These are phyloP conservation scores for Amphirosellinia nigrospora DNA, from an alignment of 495 filamentous ascomycete genomes.

Conservation along the genomic window DNA sequence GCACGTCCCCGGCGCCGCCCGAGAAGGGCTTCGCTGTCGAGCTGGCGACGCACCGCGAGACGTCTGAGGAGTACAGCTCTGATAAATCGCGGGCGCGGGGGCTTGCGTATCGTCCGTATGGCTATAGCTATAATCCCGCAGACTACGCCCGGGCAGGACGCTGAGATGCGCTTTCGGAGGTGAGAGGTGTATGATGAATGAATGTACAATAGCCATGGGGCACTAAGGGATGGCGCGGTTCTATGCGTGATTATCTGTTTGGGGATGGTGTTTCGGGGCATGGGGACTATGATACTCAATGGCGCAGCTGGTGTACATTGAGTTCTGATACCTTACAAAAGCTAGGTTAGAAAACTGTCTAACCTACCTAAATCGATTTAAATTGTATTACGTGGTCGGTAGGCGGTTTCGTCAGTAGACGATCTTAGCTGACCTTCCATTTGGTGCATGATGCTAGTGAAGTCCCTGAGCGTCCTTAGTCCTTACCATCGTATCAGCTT, in stretches of 20 bases:
- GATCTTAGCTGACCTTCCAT: background rate
- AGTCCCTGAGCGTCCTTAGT: background rate
- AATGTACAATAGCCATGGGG: background rate
- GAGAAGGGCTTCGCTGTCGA: conserved; percentile 46
- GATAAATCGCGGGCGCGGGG: conserved; percentile 26
- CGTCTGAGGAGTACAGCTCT: conserved; percentile 46
- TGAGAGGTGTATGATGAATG: background rate
- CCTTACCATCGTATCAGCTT: background rate
- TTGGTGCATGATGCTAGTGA: background rate
- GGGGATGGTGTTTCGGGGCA: background rate
- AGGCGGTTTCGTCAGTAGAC: background rate
- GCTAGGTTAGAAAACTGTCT: background rate
- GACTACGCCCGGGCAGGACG: conserved; percentile 46
- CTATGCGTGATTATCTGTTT: background rate
- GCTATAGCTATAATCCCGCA: conserved; percentile 51
- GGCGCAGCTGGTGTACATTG: conserved; percentile 9
- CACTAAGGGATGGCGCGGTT: background rate
- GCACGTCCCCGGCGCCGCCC: conserved; percentile 40
- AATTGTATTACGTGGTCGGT: background rate
- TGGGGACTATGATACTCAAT: conserved; percentile 2
- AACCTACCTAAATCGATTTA: background rate
- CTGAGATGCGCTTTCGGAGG: background rate
- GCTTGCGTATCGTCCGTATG: conserved; percentile 28
- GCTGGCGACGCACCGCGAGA: conserved; percentile 47
- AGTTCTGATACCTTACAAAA: conserved; percentile 7